These are phyloP conservation scores for Neonectria magnoliae DNA, from an alignment of 2,329 filamentous ascomycete species.

Conservation along the genomic window DNA sequence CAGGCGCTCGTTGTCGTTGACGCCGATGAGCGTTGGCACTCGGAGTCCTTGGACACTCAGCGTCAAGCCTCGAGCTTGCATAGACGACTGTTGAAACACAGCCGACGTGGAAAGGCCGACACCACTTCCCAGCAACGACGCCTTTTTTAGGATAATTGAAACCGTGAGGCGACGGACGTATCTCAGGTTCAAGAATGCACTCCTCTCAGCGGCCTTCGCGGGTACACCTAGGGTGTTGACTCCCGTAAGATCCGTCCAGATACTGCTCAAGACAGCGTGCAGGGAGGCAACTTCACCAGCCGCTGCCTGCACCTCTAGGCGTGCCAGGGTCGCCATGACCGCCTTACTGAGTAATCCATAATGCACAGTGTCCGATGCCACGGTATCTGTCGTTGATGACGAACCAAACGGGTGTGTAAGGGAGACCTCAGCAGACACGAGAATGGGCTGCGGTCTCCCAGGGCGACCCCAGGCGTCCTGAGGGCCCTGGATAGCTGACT, in stretches of 20 bases:
- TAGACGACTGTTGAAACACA: constrained; percentile 48
- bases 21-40: constrained; percentile 75
- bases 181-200: constrained; percentile 45
- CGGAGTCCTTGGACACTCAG: constrained; percentile 67
- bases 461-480: constrained; percentile 75
- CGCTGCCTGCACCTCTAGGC: constrained; percentile 28
- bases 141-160: constrained; percentile 71
- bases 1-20: constrained; percentile 76
- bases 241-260: constrained; percentile 49
- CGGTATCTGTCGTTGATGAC: constrained; percentile 67
- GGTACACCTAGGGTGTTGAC: constrained; percentile 25
- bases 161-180: constrained; percentile 60
- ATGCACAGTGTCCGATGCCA: constrained; percentile 77
- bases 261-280: constrained; percentile 42
- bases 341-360: constrained; percentile 77
- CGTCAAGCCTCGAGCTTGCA: constrained; percentile 42
- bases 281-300: constrained; percentile 31
- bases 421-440: constrained; percentile 68
- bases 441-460: constrained; percentile 68
- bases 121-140: constrained; percentile 71
- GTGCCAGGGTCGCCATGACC: constrained; percentile 60
- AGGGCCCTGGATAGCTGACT: constrained; percentile 64
- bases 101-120: constrained; percentile 62
- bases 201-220: constrained; percentile 11
- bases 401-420: constrained; percentile 66